These are phyloP conservation scores for Pythium guiyangense DNA, from an alignment of 352 stramenopile genomes.

Conservation along the genomic window DNA sequence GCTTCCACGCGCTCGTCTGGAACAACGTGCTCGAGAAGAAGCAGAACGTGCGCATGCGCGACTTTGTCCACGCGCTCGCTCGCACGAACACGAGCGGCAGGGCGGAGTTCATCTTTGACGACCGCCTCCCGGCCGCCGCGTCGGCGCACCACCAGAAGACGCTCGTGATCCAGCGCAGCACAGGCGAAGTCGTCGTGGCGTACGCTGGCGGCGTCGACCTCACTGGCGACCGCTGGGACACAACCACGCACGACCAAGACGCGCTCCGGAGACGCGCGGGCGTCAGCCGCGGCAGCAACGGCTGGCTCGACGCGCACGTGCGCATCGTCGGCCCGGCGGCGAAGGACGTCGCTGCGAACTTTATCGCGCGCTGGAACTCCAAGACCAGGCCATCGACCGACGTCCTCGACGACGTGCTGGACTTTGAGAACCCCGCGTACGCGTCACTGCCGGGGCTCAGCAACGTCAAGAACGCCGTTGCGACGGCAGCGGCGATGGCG, in stretches of 20 bases:
- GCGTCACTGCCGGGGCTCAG: constrained; percentile 19
- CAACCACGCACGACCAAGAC: constrained; percentile 36
- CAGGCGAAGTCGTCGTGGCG: constrained; percentile 15
- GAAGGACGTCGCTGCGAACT: constrained; percentile 42
- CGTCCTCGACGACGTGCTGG: constrained; percentile 24
- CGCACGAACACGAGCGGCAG: no score
- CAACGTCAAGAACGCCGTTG: constrained; percentile 28
- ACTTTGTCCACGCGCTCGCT: no score
- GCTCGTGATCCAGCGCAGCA: constrained; percentile 1
- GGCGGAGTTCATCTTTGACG: no score
- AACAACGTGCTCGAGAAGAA: no score
- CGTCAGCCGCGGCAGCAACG: constrained; percentile 28
- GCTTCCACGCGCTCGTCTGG: no score
- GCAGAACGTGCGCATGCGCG: no score
- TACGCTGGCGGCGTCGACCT: constrained; percentile 56
- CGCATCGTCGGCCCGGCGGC: no score
- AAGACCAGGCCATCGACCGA: constrained; percentile 19
- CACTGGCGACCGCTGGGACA: constrained; percentile 58
- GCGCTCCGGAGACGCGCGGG: constrained; percentile 25
- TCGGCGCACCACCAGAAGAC: no score
- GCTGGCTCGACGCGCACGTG: constrained; percentile 50
- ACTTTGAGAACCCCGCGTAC: constrained; percentile 41
- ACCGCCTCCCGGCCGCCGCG: no score
- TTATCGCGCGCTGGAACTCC: no score
- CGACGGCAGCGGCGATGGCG: constrained; percentile 33